These are phyloP conservation scores for Metschnikowia sp. DNA, from an alignment of 805 yeast species.

Conservation along the genomic window DNA sequence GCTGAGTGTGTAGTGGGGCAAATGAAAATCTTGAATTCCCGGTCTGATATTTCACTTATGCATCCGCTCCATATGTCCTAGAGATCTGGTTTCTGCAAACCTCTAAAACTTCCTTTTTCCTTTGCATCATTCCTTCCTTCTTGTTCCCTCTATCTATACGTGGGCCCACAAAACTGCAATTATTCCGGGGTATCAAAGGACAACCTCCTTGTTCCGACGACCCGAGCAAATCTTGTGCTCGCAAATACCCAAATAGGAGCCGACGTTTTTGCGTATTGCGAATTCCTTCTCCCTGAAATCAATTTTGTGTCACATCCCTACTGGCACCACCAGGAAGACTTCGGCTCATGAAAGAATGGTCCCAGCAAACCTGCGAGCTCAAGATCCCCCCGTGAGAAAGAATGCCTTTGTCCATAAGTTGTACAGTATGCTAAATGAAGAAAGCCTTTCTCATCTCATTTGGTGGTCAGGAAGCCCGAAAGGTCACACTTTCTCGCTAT, in stretches of 20 bases:
- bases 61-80: not conserved
- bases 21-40: not conserved
- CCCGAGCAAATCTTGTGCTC: no score
- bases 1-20: constrained; percentile 5
- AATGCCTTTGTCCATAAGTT: constrained; percentile 57
- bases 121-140: no score
- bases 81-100: no score
- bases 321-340: not conserved
- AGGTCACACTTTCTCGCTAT: constrained; percentile 58
- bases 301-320: not conserved
- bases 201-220: no score
- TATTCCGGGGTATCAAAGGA: no score
- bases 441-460: constrained; percentile 32
- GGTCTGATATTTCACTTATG: not conserved
- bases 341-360: constrained; percentile 1
- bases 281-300: not conserved
- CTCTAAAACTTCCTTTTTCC: no score
- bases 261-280: not conserved
- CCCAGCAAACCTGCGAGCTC: not conserved
- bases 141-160: no score
- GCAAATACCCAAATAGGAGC: no score
- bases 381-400: constrained; percentile 38
- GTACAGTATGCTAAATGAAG: constrained; percentile 38
- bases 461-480: constrained; percentile 45
- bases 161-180: no score